A percentile compares a stretch with the other conserved stretches of the same genome.
Evolutionary conservation across 495 filamentous ascomycete species (phyloP).

Genomic region (Xylaria bambusicola): DNA sequence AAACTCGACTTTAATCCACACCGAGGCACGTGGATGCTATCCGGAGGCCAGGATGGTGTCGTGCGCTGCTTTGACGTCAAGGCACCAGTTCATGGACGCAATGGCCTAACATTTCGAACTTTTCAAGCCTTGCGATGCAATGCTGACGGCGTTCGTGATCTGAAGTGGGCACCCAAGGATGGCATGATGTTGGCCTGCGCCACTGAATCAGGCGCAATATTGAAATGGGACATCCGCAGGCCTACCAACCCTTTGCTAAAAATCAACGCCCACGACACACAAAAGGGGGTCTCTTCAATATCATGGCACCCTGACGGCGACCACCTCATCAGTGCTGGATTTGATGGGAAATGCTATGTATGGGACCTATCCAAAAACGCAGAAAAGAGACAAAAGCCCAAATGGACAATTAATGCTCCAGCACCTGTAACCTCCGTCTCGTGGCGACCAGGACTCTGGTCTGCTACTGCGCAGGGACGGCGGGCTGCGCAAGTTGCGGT

Average conservation of each 20-base stretch:
- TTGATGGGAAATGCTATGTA: conserved; percentile 80
- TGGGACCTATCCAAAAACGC: conserved; percentile 86
- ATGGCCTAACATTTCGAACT: conserved; percentile 45
- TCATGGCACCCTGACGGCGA: conserved; percentile 97
- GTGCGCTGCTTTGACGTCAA: conserved; percentile 66
- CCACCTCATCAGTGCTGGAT: conserved; percentile 80
- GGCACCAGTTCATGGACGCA: conserved; percentile 38
- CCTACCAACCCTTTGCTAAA: conserved; percentile 55
- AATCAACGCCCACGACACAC: conserved; percentile 74
- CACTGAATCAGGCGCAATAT: conserved; percentile 78
- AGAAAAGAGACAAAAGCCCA: conserved; percentile 78
- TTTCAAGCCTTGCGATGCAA: conserved; percentile 51
- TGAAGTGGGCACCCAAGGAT: conserved; percentile 86
- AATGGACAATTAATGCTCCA: conserved; percentile 58
- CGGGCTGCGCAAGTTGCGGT: conserved; percentile 59
- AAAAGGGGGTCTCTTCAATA: conserved; percentile 74
- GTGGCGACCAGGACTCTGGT: conserved; percentile 84
- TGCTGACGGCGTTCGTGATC: conserved; percentile 79
- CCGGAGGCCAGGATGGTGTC: conserved; percentile 88
- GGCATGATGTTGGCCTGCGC: conserved; percentile 84
- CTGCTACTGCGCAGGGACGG: conserved; percentile 62
- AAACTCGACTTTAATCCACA: conserved; percentile 87
- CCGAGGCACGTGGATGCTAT: conserved; percentile 72
- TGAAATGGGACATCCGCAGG: conserved; percentile 59
- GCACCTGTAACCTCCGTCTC: conserved; percentile 72